Percentiles rank a stretch among this genome's conserved stretches.
phyloP scores from a whole-genome alignment of 176 grass and related monocot genomes.

The Triticum monococcum region DNA sequence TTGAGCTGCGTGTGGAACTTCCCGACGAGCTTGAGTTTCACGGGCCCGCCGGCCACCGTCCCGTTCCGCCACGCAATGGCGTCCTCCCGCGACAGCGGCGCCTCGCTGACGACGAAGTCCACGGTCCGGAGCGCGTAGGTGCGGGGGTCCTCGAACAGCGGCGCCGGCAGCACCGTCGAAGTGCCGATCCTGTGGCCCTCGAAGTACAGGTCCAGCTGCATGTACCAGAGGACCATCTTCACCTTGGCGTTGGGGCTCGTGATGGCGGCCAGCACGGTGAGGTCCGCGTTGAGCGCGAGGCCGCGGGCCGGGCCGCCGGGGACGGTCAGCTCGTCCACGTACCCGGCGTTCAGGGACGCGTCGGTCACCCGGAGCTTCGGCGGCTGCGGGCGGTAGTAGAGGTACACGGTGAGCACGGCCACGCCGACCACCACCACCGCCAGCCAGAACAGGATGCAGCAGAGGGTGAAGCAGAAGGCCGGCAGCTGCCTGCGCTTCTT shows the following conservation, averaged over 20 bases:
- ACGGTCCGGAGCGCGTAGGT: slow-evolving; percentile 28
- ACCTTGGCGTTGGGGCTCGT: slow-evolving; percentile 72
- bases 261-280: slow-evolving; percentile 64
- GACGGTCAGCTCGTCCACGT: slow-evolving; percentile 50
- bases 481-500: not conserved
- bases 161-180: slow-evolving; percentile 43
- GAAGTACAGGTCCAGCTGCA: slow-evolving; percentile 89
- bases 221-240: slow-evolving; percentile 48
- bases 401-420: slow-evolving; percentile 64
- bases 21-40: slow-evolving; percentile 40
- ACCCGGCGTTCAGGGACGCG: slow-evolving; percentile 71
- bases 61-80: slow-evolving; percentile 41
- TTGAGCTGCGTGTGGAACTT: slow-evolving; percentile 58
- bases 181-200: slow-evolving; percentile 47
- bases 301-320: slow-evolving; percentile 13
- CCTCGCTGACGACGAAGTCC: slow-evolving; percentile 54
- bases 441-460: slow-evolving; percentile 75
- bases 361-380: slow-evolving; percentile 58
- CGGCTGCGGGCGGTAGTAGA: slow-evolving; percentile 61
- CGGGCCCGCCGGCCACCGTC: slow-evolving; percentile 17
- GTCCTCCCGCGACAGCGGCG: slow-evolving; percentile 14
- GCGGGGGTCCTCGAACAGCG: slow-evolving; percentile 40
- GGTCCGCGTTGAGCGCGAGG: slow-evolving; percentile 63
- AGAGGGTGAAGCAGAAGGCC: slow-evolving; percentile 28
- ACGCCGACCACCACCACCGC: slow-evolving; percentile 56